A percentile compares a stretch with the other conserved stretches of the same genome.
phyloP scores from a whole-genome alignment of 2,329 filamentous ascomycete genomes.

The Claviceps spartinae region DNA sequence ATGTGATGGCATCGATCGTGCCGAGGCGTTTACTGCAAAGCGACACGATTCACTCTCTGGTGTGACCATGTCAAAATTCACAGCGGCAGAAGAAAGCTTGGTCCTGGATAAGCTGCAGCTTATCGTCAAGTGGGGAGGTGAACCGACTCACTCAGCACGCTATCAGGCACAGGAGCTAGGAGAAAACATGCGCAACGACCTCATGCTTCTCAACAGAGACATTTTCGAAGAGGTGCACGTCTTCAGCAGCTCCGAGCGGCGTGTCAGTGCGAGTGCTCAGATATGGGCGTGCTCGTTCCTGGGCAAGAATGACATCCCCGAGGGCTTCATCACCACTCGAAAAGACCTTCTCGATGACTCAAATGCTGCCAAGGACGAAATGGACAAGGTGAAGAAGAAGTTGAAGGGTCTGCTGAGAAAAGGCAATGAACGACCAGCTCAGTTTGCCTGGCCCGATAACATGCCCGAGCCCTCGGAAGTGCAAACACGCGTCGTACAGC shows the following conservation, averaged over 20 bases:
- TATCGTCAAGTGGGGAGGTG: constrained; percentile 97
- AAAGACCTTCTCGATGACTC: constrained; percentile 95
- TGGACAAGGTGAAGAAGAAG: constrained; percentile 99
- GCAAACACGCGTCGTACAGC: constrained; percentile 76
- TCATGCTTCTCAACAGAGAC: constrained; percentile 83
- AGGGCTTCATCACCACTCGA: constrained; percentile 77
- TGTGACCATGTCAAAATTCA: constrained; percentile 84
- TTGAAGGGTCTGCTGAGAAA: constrained; percentile 83
- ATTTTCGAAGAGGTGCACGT: constrained; percentile 86
- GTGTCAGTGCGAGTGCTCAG: constrained; percentile 90
- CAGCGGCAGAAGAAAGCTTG: constrained; percentile 82
- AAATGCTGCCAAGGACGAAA: constrained; percentile 96
- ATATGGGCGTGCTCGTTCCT: constrained; percentile 90
- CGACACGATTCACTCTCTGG: constrained; percentile 78
- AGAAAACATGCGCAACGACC: constrained; percentile 88
- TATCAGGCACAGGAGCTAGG: constrained; percentile 94
- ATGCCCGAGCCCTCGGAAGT: constrained; percentile 92
- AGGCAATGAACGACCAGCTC: constrained; percentile 82
- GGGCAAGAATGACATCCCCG: constrained; percentile 68
- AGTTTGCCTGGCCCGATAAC: constrained; percentile 96
- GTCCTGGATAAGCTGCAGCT: constrained; percentile 92
- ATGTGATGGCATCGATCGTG: constrained; percentile 5
- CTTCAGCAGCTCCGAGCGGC: constrained; percentile 88
- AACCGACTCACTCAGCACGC: constrained; percentile 90
- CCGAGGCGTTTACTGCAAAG: constrained; percentile 27